Percentiles rank a stretch among this genome's conserved stretches.
Evolutionary conservation across 2,329 filamentous ascomycete species (phyloP).

Genomic region (Huntiella savannae): DNA sequence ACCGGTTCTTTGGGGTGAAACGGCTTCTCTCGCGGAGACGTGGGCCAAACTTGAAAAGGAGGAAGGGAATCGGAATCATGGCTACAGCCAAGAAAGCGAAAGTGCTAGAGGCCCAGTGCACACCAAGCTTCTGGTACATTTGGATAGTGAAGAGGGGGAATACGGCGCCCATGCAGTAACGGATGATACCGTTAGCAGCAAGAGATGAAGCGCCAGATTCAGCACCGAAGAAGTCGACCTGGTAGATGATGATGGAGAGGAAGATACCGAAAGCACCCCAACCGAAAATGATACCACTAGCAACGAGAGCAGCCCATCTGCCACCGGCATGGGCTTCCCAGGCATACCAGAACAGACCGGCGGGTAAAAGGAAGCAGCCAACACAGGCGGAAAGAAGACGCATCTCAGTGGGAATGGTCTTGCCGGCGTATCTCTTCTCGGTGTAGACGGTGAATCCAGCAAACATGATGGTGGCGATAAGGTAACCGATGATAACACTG

Average conservation of each 20-base stretch:
- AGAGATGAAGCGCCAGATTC: conserved; percentile 21
- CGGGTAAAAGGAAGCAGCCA: conserved; percentile 31
- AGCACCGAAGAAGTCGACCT: conserved; percentile 13
- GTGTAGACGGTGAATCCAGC: conserved; percentile 19
- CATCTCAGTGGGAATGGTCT: conserved; percentile 29
- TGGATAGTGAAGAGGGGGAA: conserved; percentile 45
- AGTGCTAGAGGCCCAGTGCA: conserved; percentile 28
- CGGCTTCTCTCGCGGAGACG: conserved; percentile 16
- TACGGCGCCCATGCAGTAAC: conserved; percentile 34
- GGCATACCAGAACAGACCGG: conserved; percentile 40
- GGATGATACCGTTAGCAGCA: conserved; percentile 37
- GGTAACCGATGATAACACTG: conserved; percentile 25
- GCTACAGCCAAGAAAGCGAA: conserved; percentile 27
- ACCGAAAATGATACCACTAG: conserved; percentile 35
- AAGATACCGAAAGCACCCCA: conserved; percentile 43
- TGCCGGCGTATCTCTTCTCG: conserved; percentile 25
- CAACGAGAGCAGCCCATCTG: conserved; percentile 30
- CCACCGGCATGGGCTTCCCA: conserved; percentile 30
- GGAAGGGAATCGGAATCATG: conserved; percentile 32
- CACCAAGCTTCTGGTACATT: conserved; percentile 27
- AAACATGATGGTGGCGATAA: conserved; percentile 19
- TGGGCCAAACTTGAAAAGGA: conserved; percentile 30
- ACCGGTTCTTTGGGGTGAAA: conserved; percentile 1
- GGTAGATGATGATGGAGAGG: conserved; percentile 13
- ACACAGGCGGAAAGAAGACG: conserved; percentile 40